Conservation (phyloP, 306 rosid species). For the Fragaria ananassa region DNA sequence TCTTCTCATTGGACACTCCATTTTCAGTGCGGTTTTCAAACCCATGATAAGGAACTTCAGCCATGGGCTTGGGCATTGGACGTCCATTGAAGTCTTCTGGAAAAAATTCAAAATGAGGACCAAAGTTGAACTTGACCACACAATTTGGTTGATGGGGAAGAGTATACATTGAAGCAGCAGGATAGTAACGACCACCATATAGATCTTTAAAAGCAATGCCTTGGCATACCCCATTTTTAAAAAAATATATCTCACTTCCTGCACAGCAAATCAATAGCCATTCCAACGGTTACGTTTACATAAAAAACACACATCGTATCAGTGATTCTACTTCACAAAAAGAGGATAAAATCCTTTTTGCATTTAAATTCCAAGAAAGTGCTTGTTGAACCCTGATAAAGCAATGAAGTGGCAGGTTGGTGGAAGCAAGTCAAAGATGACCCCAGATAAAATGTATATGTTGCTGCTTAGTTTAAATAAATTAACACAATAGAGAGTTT, state of each 20-base stretch:
- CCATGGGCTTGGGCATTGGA: conserved; percentile 72
- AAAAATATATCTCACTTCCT: conserved; percentile 92
- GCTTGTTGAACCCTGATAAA: neutral
- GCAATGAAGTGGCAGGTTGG: neutral
- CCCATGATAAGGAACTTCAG: conserved; percentile 77
- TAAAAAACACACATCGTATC: neutral
- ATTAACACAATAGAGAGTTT: neutral
- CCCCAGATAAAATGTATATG: neutral
- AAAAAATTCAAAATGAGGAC: conserved; percentile 79
- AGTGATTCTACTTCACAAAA: neutral
- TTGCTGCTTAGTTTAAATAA: neutral
- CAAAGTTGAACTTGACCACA: conserved; percentile 86
- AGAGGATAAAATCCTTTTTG: neutral
- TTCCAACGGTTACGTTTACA: conserved; percentile 10
- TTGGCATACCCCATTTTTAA: conserved; percentile 83
- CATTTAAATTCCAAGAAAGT: neutral
- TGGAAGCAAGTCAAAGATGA: neutral
- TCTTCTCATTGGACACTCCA: conserved; percentile 63
- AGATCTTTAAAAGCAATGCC: conserved; percentile 89
- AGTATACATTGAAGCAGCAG: conserved; percentile 94
- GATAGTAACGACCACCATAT: conserved; percentile 87
- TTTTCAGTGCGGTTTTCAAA: conserved; percentile 68
- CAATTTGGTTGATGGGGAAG: conserved; percentile 91
- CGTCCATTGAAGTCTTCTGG: conserved; percentile 62
- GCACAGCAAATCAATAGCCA: conserved; percentile 35